These are phyloP conservation scores for Histomonas meleagridis DNA, from an alignment of 208 protist species.

Conservation along the genomic window DNA sequence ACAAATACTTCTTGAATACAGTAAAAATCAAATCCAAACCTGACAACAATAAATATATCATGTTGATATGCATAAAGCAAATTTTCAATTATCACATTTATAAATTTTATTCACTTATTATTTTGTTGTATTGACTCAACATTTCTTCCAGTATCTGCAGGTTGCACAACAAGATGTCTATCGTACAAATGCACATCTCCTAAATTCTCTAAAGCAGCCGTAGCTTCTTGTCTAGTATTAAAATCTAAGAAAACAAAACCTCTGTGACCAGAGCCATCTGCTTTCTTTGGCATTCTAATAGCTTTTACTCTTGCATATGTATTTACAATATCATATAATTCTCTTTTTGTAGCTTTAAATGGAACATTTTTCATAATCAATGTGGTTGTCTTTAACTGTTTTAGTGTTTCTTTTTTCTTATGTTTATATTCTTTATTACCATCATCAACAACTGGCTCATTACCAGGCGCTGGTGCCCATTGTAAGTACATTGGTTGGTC, in stretches of 20 bases:
- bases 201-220: not conserved
- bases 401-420: too few relatives aligned
- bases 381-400: conserved; percentile 8
- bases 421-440: not conserved
- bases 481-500: not conserved
- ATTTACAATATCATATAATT: not conserved
- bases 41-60: too few relatives aligned
- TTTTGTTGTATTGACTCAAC: not conserved
- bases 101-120: too few relatives aligned
- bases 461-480: not conserved
- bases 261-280: not conserved
- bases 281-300: not conserved
- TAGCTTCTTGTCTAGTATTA: conserved; percentile 2
- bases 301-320: not conserved
- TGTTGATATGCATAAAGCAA: too few relatives aligned
- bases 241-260: conserved; percentile 13
- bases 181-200: not conserved
- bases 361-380: not conserved
- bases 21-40: too few relatives aligned
- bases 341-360: not conserved
- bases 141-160: not conserved
- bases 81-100: too few relatives aligned
- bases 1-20: too few relatives aligned
- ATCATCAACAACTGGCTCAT: not conserved
- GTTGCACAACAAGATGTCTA: not conserved